Percentiles rank a stretch among this genome's conserved stretches.
These are phyloP conservation scores for Kazachstania psychrophila DNA, from an alignment of 805 yeast genomes.

Conservation along the genomic window DNA sequence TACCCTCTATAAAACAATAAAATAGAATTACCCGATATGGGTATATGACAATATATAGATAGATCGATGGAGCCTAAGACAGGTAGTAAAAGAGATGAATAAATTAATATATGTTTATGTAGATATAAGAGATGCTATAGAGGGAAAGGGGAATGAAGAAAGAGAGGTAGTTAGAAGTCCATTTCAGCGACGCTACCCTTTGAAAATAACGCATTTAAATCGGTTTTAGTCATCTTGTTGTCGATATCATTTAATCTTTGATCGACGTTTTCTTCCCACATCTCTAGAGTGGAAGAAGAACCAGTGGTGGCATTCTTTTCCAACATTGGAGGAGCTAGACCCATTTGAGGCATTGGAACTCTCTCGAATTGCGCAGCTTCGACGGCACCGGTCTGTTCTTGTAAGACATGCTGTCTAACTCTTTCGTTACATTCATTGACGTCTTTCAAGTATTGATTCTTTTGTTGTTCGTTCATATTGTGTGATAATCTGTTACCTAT, in stretches of 20 bases:
- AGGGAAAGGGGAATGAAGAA: too few species aligned
- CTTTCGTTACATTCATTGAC: slow-evolving; percentile 7
- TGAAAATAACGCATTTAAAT: slow-evolving; percentile 12
- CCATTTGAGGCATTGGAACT: slow-evolving; percentile 29
- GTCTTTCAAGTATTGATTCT: slow-evolving; percentile 10
- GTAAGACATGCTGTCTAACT: slow-evolving; percentile 8
- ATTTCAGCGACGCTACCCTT: slow-evolving; percentile 9
- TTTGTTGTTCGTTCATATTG: slow-evolving; percentile 8
- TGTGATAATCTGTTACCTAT: not conserved
- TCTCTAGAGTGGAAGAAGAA: slow-evolving; percentile 31
- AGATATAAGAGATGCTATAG: too few species aligned
- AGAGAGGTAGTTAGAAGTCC: slow-evolving; percentile 14
- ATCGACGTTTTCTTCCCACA: slow-evolving; percentile 34
- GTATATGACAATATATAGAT: too few species aligned
- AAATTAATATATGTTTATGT: too few species aligned
- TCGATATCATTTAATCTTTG: slow-evolving; percentile 30
- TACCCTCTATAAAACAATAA: too few species aligned
- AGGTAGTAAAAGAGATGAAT: too few species aligned
- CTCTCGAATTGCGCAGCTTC: slow-evolving; percentile 20
- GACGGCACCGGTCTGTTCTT: slow-evolving; percentile 5
- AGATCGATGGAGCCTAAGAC: too few species aligned
- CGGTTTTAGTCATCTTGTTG: slow-evolving; percentile 18
- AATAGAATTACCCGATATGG: too few species aligned
- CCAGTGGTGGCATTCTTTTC: slow-evolving; percentile 27
- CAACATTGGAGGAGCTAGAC: slow-evolving; percentile 29